Base-by-base conservation (phyloP, 129 eudicot genomes). In the Silybum marianum region DNA sequence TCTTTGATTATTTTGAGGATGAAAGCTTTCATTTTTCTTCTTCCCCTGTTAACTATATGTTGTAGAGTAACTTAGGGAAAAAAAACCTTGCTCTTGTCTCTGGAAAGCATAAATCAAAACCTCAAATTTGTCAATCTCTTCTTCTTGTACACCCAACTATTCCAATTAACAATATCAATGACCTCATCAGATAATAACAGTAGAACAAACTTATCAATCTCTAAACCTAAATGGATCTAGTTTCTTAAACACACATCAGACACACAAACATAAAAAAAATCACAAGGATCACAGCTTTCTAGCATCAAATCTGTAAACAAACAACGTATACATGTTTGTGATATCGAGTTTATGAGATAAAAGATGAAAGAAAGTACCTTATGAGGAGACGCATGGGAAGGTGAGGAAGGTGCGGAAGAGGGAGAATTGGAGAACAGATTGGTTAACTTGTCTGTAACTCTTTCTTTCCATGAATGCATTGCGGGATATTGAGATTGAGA, bases 381-480 rank as follows among this genome's bases (percentile, higher is more conserved):
- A 77, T 78, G 82, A 42, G 82, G 60, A 58, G 72, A 73, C 11
- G 23, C 73, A 10, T 54, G 78, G 2, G 88, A 75, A 30, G 82
- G 74, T 36, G 84, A 10, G 8, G 87, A 24, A 13, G 87, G 16
- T 13, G 3, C 58, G 18, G 91, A 79, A 34, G 89, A 82, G 13
- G 84, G 82, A 1, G 94, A 88, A 78, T 84, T 84, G 7, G 88
- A 82, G 46, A 90, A 80, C 22, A 90, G 84, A 69, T 87, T 87
- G 71, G 94, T 69, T 19, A 90, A 75, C 77, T 90, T 88, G 81
- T 82, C 85, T 12, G 91, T 58, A 22, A 90, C 88, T 80, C 81
- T 90, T 44, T 88, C 85, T 78, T 86, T 90, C 89, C 84, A 89
- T 28, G 90, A 80, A 77, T 78, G 77, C 92, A 88, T 88, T 36